Conservation (phyloP, 1,284 basidiomycete genomes). For the Phlebopus sp. region DNA sequence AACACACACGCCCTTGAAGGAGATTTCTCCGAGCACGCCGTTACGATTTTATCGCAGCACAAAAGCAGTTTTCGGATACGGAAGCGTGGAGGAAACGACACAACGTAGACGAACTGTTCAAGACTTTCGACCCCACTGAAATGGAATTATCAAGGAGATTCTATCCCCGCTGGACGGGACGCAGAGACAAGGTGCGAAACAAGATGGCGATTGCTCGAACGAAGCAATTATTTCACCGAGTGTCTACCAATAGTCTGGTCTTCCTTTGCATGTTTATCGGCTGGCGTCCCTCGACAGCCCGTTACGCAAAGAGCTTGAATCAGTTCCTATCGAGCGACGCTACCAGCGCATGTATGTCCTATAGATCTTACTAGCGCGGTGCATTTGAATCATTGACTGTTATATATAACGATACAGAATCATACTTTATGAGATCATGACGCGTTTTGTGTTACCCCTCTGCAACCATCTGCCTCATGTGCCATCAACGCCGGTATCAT, state of each 20-base stretch:
- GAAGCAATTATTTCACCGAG: not conserved
- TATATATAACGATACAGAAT: constrained; percentile 35
- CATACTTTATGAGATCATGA: constrained; percentile 65
- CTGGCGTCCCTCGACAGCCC: constrained; percentile 52
- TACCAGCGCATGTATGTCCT: constrained; percentile 68
- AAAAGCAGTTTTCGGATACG: constrained; percentile 64
- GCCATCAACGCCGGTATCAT: constrained; percentile 55
- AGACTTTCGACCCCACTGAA: constrained; percentile 55
- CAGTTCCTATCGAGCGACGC: constrained; percentile 50
- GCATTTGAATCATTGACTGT: not conserved
- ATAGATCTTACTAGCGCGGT: not conserved
- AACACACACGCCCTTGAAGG: constrained; percentile 34
- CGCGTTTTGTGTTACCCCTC: constrained; percentile 58
- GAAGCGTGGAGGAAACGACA: constrained; percentile 64
- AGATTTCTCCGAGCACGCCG: constrained; percentile 74
- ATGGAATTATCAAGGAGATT: constrained; percentile 58
- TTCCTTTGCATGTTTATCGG: constrained; percentile 72
- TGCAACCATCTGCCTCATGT: constrained; percentile 63
- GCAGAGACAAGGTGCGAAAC: constrained; percentile 62
- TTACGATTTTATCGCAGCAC: constrained; percentile 60
- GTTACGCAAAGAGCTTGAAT: constrained; percentile 58
- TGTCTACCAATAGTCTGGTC: constrained; percentile 47
- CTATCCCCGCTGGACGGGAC: constrained; percentile 78
- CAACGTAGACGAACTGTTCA: constrained; percentile 60
- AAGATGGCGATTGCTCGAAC: not conserved